phyloP scores from a whole-genome alignment of 2,329 filamentous ascomycete genomes.

The Sclerotinia subarctica region DNA sequence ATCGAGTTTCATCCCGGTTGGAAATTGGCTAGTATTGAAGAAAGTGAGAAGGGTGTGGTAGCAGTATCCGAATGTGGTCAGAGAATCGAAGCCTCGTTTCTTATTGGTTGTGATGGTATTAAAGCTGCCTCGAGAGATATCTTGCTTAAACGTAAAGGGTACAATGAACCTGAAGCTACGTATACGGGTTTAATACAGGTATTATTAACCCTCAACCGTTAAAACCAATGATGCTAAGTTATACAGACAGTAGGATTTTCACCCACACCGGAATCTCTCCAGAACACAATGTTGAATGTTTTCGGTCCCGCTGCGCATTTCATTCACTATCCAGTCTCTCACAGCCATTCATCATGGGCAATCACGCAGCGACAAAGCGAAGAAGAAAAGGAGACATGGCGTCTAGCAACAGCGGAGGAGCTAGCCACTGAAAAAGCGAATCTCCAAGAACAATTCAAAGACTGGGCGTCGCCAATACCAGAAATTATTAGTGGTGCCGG shows the following conservation, averaged over 20 bases:
- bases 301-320: conserved; percentile 21
- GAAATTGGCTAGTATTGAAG: conserved; percentile 20
- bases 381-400: conserved; percentile 18
- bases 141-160: conserved; percentile 7
- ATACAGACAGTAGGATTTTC: conserved; percentile 5
- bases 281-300: conserved; percentile 15
- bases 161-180: conserved; percentile 14
- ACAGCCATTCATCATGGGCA: conserved; percentile 20
- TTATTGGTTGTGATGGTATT: conserved; percentile 26
- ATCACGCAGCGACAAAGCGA: conserved; percentile 11
- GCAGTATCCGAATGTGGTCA: conserved; percentile 15
- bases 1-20: conserved; percentile 19
- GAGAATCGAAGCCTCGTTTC: conserved; percentile 19
- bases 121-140: conserved; percentile 16
- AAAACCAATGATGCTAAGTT: neutral
- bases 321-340: conserved; percentile 15
- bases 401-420: neutral
- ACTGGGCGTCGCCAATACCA: conserved; percentile 13
- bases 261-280: conserved; percentile 1
- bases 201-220: accelerated
- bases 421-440: neutral
- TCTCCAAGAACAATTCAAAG: conserved; percentile 12
- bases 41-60: conserved; percentile 4
- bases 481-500: conserved; percentile 16
- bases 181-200: conserved; percentile 22